Conservation (phyloP, 768 basidiomycete species). For the Megacollybia marginata region DNA sequence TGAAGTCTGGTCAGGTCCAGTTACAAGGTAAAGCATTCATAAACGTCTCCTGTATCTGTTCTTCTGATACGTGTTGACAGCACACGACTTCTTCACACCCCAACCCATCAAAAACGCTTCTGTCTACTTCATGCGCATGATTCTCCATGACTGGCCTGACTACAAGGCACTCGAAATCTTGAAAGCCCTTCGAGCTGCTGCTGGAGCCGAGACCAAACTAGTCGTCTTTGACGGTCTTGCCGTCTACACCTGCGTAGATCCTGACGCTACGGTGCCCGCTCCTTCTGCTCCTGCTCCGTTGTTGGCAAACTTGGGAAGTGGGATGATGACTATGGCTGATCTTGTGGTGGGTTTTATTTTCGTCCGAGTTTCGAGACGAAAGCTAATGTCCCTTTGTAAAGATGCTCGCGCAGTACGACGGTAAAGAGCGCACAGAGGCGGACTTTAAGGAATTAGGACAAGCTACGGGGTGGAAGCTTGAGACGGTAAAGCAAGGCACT, state of each 20-base stretch:
- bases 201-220: conserved; percentile 13
- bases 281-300: conserved; percentile 10
- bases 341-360: conserved; percentile 1
- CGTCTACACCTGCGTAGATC: conserved; percentile 7
- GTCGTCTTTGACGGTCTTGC: conserved; percentile 13
- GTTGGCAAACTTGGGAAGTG: conserved; percentile 10
- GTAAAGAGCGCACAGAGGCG: conserved; percentile 15
- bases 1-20: conserved; percentile 4
- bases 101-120: conserved; percentile 16
- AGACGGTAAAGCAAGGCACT: conserved; percentile 1
- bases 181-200: conserved; percentile 14
- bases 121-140: conserved; percentile 17
- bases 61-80: conserved; percentile 3
- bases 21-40: conserved; percentile 4
- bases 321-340: conserved; percentile 2
- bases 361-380: not conserved
- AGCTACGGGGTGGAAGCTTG: conserved; percentile 16
- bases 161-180: conserved; percentile 12
- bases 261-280: not conserved
- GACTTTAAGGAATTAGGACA: conserved; percentile 3
- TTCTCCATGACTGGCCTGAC: conserved; percentile 24
- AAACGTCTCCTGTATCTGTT: not conserved
- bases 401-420: conserved; percentile 9
- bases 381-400: not conserved
- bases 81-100: conserved; percentile 17